Percentiles rank a stretch among this genome's conserved stretches.
Conservation (phyloP, 768 basidiomycete genomes). For the Mycena rosella region DNA sequence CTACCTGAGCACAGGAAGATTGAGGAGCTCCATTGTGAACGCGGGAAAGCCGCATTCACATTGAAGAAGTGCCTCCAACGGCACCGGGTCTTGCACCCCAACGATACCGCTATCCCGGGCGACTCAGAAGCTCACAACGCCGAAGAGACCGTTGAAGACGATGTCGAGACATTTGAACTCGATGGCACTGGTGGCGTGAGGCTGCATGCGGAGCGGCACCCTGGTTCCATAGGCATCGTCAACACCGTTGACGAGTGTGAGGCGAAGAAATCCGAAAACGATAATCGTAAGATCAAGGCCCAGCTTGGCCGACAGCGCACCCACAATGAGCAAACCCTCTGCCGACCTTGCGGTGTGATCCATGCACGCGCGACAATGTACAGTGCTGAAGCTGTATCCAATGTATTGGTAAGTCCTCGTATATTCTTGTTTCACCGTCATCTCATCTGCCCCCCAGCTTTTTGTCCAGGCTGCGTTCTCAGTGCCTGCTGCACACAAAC, state of each 20-base stretch:
- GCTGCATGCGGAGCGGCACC: conserved; percentile 3
- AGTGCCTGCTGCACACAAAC: conserved; percentile 41
- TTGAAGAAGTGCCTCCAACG: neutral
- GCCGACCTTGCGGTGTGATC: conserved; percentile 39
- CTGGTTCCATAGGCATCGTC: conserved; percentile 29
- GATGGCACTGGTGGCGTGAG: neutral
- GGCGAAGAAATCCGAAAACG: conserved; percentile 9
- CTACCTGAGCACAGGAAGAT: conserved; percentile 21
- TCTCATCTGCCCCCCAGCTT: neutral
- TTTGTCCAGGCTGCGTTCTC: conserved; percentile 38
- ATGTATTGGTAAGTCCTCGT: conserved; percentile 10
- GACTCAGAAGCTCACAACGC: conserved; percentile 2
- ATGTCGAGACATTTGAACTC: conserved; percentile 7
- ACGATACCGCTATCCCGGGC: no score
- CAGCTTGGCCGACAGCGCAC: conserved; percentile 31
- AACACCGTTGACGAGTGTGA: conserved; percentile 15
- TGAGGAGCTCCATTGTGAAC: conserved; percentile 12
- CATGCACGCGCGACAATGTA: conserved; percentile 34
- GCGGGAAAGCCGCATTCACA: neutral
- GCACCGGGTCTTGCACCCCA: conserved; percentile 3
- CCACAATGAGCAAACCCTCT: conserved; percentile 38
- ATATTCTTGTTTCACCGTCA: no score
- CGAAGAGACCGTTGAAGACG: conserved; percentile 17
- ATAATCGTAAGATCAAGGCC: conserved; percentile 27
- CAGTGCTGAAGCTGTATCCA: conserved; percentile 36